Conservation (phyloP, 805 yeast genomes). For the Maudiozyma pseudohumilis region DNA sequence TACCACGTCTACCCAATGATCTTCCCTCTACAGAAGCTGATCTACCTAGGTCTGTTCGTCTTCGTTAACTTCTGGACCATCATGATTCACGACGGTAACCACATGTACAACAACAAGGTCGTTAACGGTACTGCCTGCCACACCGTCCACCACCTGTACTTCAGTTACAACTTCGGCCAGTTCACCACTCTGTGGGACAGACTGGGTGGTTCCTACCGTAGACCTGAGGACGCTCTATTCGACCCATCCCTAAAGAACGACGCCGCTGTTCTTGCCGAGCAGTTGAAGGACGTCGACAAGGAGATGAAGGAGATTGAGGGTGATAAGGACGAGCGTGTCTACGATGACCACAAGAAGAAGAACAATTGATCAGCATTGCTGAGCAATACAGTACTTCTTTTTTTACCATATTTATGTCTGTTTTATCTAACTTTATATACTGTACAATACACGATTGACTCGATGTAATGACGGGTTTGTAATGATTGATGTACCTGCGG, state of each 20-base stretch:
- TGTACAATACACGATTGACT: no score
- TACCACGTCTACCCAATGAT: slow-evolving; percentile 87
- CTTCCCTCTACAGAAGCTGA: slow-evolving; percentile 84
- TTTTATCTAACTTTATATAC: no score
- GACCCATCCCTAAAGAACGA: slow-evolving; percentile 51
- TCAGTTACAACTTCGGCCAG: slow-evolving; percentile 97
- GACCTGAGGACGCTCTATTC: slow-evolving; percentile 81
- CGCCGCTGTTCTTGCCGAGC: slow-evolving; percentile 56
- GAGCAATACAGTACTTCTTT: no score
- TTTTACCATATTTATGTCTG: no score
- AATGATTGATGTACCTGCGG: no score
- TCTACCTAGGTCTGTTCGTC: slow-evolving; percentile 72
- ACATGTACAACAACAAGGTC: slow-evolving; percentile 83
- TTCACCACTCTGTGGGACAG: slow-evolving; percentile 98
- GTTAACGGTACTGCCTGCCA: slow-evolving; percentile 98
- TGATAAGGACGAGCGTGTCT: slow-evolving; percentile 61
- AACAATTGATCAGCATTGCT: no score
- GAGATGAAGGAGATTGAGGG: slow-evolving; percentile 79
- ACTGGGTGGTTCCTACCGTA: slow-evolving; percentile 84
- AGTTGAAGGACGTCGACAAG: slow-evolving; percentile 62
- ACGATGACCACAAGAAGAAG: slow-evolving; percentile 28
- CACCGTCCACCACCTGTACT: slow-evolving; percentile 91
- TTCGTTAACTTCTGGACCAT: slow-evolving; percentile 97
- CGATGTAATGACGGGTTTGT: no score
- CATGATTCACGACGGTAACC: slow-evolving; percentile 97